Base-by-base conservation (phyloP, 495 filamentous ascomycete species). In the Aspergillus heteromorphus region DNA sequence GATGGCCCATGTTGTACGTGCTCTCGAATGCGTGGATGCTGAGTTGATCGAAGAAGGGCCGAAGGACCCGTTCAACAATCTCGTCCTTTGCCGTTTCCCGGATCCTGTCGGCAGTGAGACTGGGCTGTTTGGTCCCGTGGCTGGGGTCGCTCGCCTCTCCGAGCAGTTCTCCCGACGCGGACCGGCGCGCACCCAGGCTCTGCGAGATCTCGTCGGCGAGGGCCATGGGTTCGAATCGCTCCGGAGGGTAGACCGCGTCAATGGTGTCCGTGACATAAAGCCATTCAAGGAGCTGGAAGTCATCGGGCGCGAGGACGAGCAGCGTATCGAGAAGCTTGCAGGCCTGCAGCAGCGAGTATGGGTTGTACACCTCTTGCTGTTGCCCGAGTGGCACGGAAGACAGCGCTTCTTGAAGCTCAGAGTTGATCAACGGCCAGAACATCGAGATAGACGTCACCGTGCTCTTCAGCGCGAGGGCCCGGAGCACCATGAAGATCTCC, bases 241-340 rank as follows among this genome's bases (percentile, higher is more conserved):
- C 69, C 1, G 91, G 86, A 14, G 87, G 83, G 64, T 97, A 97
- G 19, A 97, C 90, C 1, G 95, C 91, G 64, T 99, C 93, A 59
- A 96, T 92, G 31, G 92, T 97, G 65, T 99, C 95, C 5, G 91
- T 92, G 20, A 97, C 83, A 68, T 95, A 99, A 16, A 97, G 80
- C 93, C 93, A 99, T 73, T 96, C 90, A 51, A 91, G 81, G 36
- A 96, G 77, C 66, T 97, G 93, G 68, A 97, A 99, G 64, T 97
- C 93, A 57, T 99, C 95, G 0, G 91, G 93, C 4, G 85, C 86
- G 16, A 89, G 75, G n/a, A 88, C 82, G 21, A 99, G 75, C 6
- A 99, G 73, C 19, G 86, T 74, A 54, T 97, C 95, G 6, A 99
- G 77, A 2, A 99, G 80, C 64, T 97, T 97, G 68, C 89, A 95